A percentile compares a stretch with the other conserved stretches of the same genome.
Evolutionary conservation across 2,329 filamentous ascomycete genomes (phyloP).

Genomic region (Plenodomus tracheiphilus): DNA sequence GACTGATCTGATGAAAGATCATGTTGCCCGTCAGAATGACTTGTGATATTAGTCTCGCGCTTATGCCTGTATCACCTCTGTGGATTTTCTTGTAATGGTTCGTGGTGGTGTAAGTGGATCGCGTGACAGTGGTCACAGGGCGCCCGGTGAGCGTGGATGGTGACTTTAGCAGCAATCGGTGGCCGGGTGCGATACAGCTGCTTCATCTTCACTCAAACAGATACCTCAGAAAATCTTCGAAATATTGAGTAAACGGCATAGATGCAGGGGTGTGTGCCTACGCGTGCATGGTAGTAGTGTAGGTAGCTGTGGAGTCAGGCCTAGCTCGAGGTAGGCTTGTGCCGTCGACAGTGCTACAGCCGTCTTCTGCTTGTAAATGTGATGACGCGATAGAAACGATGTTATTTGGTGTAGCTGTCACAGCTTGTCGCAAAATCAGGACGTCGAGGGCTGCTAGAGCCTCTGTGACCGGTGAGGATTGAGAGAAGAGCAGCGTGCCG

Average conservation of each 20-base stretch:
- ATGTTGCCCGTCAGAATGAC: conserved; percentile 9
- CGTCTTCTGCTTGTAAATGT: too few relatives aligned
- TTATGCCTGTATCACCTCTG: background rate
- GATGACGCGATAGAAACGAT: too few relatives aligned
- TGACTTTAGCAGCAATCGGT: background rate
- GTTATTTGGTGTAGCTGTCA: too few relatives aligned
- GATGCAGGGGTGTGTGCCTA: background rate
- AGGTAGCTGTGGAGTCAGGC: background rate
- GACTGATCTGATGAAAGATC: conserved; percentile 5
- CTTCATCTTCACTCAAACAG: background rate
- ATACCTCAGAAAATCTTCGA: background rate
- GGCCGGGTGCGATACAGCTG: background rate
- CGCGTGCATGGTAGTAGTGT: background rate
- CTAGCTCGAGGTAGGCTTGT: background rate
- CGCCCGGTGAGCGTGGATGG: background rate
- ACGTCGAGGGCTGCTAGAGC: too few relatives aligned
- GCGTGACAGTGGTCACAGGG: conserved; percentile 4
- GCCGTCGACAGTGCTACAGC: too few relatives aligned
- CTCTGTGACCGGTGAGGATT: too few relatives aligned
- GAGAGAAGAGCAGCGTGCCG: too few relatives aligned
- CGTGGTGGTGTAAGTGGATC: background rate
- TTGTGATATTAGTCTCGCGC: background rate
- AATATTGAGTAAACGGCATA: background rate
- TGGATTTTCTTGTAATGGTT: background rate
- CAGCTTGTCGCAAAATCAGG: too few relatives aligned